A percentile compares a stretch with the other conserved stretches of the same genome.
These are phyloP conservation scores for Phytomonas francai DNA, from an alignment of 208 protist genomes.

Conservation along the genomic window DNA sequence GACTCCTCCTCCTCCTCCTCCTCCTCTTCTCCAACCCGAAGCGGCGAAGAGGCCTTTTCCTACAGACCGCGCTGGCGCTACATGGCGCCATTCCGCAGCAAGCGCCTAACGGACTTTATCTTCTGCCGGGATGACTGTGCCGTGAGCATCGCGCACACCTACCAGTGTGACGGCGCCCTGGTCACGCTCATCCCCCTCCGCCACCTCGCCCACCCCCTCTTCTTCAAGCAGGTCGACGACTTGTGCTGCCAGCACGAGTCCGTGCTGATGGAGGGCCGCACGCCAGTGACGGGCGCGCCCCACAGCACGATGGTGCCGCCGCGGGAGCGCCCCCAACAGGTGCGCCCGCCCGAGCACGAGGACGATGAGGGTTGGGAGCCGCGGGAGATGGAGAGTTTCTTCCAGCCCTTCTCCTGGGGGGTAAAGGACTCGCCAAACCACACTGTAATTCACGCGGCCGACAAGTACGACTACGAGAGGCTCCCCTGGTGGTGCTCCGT, in stretches of 20 bases:
- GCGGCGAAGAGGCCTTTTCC: slow-evolving; percentile 10
- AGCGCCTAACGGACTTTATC: slow-evolving; percentile 46
- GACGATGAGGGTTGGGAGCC: slow-evolving; percentile 85
- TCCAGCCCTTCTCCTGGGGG: slow-evolving; percentile 87
- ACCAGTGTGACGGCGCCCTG: slow-evolving; percentile 40
- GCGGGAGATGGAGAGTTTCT: slow-evolving; percentile 58
- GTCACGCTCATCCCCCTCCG: slow-evolving; percentile 73
- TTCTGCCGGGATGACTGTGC: slow-evolving; percentile 24
- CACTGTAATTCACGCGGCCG: slow-evolving; percentile 80
- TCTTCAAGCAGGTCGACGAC: slow-evolving; percentile 73
- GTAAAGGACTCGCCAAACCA: slow-evolving; percentile 56
- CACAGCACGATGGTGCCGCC: slow-evolving; percentile 71
- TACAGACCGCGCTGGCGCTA: slow-evolving; percentile 55
- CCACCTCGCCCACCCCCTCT: slow-evolving; percentile 76
- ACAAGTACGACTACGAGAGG: slow-evolving; percentile 81
- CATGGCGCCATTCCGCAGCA: slow-evolving; percentile 48
- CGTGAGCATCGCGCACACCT: slow-evolving; percentile 60
- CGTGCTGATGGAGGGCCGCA: slow-evolving; percentile 82
- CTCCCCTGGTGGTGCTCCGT: slow-evolving; percentile 77
- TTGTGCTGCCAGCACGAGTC: slow-evolving; percentile 77
- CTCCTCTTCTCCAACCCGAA: too few species aligned
- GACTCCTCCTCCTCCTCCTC: too few species aligned
- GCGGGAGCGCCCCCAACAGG: slow-evolving; percentile 15
- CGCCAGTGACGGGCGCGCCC: slow-evolving; percentile 45
- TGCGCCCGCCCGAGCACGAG: slow-evolving; percentile 30